These are phyloP conservation scores for Mrakia blollopis DNA, from an alignment of 768 basidiomycete genomes.

Conservation along the genomic window DNA sequence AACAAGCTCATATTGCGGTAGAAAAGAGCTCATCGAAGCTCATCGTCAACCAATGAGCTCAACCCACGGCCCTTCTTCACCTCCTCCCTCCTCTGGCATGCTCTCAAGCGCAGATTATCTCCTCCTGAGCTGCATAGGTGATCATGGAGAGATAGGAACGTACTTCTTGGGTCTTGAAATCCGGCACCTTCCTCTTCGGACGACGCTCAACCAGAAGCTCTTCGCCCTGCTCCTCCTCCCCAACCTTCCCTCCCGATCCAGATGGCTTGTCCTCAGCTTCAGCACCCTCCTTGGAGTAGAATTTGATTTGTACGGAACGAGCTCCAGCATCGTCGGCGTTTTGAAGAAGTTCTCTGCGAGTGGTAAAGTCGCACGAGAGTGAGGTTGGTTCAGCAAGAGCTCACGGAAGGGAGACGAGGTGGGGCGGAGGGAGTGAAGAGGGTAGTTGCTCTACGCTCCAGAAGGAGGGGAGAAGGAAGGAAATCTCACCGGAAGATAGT, in stretches of 20 bases:
- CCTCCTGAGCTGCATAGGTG: too few relatives aligned
- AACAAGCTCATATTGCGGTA: too few relatives aligned
- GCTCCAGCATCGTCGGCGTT: slow-evolving; percentile 55
- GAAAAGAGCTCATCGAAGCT: neutral
- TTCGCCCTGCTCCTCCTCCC: neutral
- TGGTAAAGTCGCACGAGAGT: too few relatives aligned
- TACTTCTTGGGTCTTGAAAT: slow-evolving; percentile 20
- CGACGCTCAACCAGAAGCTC: neutral
- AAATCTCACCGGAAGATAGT: slow-evolving; percentile 50
- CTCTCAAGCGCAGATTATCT: too few relatives aligned
- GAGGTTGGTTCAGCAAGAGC: too few relatives aligned
- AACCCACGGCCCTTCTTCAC: too few relatives aligned
- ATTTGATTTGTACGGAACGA: slow-evolving; percentile 37
- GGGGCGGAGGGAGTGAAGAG: neutral
- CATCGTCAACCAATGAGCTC: neutral
- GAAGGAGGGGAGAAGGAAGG: slow-evolving; percentile 37
- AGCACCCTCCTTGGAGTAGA: slow-evolving; percentile 38
- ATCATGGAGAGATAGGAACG: neutral
- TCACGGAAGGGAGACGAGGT: neutral
- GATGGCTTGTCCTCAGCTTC: slow-evolving; percentile 33
- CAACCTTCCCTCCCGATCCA: neutral
- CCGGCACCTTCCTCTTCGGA: neutral
- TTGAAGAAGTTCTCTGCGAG: slow-evolving; percentile 73
- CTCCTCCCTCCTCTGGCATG: too few relatives aligned
- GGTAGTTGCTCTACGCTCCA: slow-evolving; percentile 49